Conservation (phyloP, 495 filamentous ascomycete species). For the Friedmanniomyces simplex region DNA sequence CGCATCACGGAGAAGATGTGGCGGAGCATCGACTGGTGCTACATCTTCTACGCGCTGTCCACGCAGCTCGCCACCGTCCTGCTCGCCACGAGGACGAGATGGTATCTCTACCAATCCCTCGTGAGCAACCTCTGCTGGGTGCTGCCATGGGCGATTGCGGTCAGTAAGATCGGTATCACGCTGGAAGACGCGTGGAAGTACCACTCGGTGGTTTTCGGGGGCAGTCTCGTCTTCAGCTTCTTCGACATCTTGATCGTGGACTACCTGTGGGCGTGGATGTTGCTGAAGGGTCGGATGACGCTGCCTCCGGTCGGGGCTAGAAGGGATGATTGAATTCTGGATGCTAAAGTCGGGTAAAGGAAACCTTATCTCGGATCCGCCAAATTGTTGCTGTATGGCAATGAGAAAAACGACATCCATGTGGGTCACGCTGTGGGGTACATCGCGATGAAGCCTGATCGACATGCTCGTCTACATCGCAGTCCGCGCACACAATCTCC, state of each 20-base stretch:
- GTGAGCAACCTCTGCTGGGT: conserved; percentile 57
- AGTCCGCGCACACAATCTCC: no score
- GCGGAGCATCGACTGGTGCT: conserved; percentile 62
- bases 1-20: conserved; percentile 59
- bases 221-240: conserved; percentile 57
- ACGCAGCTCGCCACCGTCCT: conserved; percentile 57
- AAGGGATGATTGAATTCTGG: neutral
- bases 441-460: no score
- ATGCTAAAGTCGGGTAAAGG: no score
- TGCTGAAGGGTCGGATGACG: conserved; percentile 39
- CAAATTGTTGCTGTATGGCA: no score
- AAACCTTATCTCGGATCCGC: no score
- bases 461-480: no score
- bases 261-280: conserved; percentile 45
- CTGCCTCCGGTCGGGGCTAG: neutral
- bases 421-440: no score
- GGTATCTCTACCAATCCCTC: conserved; percentile 59
- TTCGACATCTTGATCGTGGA: conserved; percentile 43
- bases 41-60: conserved; percentile 59
- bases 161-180: conserved; percentile 39
- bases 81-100: conserved; percentile 52
- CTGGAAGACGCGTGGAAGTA: conserved; percentile 54
- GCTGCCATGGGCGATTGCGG: conserved; percentile 45
- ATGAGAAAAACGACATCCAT: no score
- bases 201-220: conserved; percentile 58